Evolutionary conservation across 345 rosid genomes (phyloP), one percentile per base, ranked within the genome.

Genomic region (Eucalyptus dawsonii): DNA sequence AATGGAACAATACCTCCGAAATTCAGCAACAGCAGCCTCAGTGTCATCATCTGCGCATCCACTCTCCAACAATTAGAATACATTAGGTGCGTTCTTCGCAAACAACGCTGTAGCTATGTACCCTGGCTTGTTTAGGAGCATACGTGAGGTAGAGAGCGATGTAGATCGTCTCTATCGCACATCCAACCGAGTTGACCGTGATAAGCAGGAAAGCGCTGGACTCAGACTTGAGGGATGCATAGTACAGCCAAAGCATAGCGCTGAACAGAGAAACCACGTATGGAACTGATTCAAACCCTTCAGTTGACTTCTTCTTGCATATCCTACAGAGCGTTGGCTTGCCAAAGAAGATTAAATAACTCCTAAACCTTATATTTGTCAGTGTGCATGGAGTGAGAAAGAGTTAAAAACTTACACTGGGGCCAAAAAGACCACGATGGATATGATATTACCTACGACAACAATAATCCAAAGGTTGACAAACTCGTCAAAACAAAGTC

Each of bases 181-280:
- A 95, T 50, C 99, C 99, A 42, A 98, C 93, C 11, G 95, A 88
- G 93, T 97, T 98, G 88, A 97, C 96, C 88, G 99, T 96, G 92
- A 96, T 87, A 80, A 98, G 94, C 54, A 98, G 98, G 86, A 95
- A 87, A 47, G 96, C 97, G 76, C 92, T 89, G 85, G 85, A 76
- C 47, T 40, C 14, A 50, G 86, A 81, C 86, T 98, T 97, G 27
- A 94, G 72, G 89, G 93, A 89, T 37, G 95, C 94, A 37, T 95
- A 96, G 92, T 93, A 95, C 22, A 94, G 88, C 98, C 98, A 96
- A 29, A 95, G 92, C 92, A 91, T 91, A 8, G 95, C 91, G 88
- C 97, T 94, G 69, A 93, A 89, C 22, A 93, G 91, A 19, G 94
- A 94, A 24, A 92, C 94, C 31, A 95, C 92, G n/a, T 96, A 95